Percentiles rank a stretch among this genome's conserved stretches.
phyloP scores from a whole-genome alignment of 768 basidiomycete genomes.

The Lactifluus echinatus region DNA sequence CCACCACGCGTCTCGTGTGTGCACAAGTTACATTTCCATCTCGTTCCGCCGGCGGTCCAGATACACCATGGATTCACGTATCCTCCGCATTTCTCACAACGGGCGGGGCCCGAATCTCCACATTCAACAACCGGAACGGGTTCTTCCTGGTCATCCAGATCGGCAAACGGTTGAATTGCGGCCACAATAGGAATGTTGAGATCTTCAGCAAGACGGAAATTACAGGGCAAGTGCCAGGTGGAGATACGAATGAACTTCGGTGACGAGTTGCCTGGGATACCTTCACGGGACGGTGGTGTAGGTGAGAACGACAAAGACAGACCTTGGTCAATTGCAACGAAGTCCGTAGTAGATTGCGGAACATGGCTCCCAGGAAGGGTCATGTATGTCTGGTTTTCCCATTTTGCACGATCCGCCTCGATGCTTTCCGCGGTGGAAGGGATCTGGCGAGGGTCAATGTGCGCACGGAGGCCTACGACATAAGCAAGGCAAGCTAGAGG shows the following conservation, averaged over 20 bases:
- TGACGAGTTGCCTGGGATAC: slow-evolving; percentile 66
- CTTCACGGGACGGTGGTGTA: background rate
- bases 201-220: slow-evolving; percentile 68
- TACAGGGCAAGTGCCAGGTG: slow-evolving; percentile 81
- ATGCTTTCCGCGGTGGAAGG: slow-evolving; percentile 83
- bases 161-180: slow-evolving; percentile 84
- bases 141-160: slow-evolving; percentile 69
- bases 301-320: slow-evolving; percentile 5
- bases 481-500: background rate
- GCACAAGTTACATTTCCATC: slow-evolving; percentile 93
- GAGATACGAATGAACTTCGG: slow-evolving; percentile 86
- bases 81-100: slow-evolving; percentile 77
- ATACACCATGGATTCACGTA: slow-evolving; percentile 94
- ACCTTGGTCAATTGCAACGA: slow-evolving; percentile 88
- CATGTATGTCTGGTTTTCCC: slow-evolving; percentile 63
- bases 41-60: slow-evolving; percentile 74
- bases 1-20: slow-evolving; percentile 73
- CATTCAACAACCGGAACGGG: slow-evolving; percentile 70
- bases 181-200: slow-evolving; percentile 81
- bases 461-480: slow-evolving; percentile 57
- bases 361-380: slow-evolving; percentile 54
- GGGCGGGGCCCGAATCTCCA: slow-evolving; percentile 63
- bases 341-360: slow-evolving; percentile 84
- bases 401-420: slow-evolving; percentile 69
- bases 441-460: slow-evolving; percentile 82